Percentiles rank a stretch among this genome's conserved stretches.
Evolutionary conservation across 1,284 basidiomycete genomes (phyloP).

Genomic region (Abortiporus biennis): DNA sequence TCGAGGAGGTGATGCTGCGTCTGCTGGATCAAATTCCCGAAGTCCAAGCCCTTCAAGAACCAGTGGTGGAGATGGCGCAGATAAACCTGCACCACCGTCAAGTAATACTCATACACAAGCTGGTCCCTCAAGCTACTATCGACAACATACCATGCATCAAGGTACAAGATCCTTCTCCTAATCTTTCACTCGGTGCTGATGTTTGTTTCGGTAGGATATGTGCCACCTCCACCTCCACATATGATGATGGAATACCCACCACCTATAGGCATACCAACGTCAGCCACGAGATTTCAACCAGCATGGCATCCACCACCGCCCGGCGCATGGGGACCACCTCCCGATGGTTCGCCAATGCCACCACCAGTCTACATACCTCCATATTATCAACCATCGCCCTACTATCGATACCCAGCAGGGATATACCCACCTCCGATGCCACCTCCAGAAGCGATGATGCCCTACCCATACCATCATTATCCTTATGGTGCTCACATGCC

Average conservation of each 20-base stretch:
- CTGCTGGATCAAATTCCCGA: too few species aligned
- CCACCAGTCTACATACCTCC: slow-evolving; percentile 29
- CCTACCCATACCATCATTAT: too few species aligned
- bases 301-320: slow-evolving; percentile 25
- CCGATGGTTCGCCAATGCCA: slow-evolving; percentile 20
- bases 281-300: slow-evolving; percentile 41
- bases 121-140: slow-evolving; percentile 52
- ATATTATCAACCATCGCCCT: slow-evolving; percentile 41
- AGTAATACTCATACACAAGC: too few species aligned
- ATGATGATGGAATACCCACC: slow-evolving; percentile 29
- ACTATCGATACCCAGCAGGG: slow-evolving; percentile 45
- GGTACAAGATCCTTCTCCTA: slow-evolving; percentile 18
- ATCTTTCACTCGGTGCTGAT: slow-evolving; percentile 13
- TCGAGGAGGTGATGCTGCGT: slow-evolving; percentile 22
- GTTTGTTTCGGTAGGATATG: slow-evolving; percentile 14
- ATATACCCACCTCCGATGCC: too few species aligned
- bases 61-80: too few species aligned
- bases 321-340: slow-evolving; percentile 35
- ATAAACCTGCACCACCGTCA: too few species aligned
- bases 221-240: slow-evolving; percentile 17
- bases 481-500: too few species aligned
- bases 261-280: slow-evolving; percentile 43
- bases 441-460: too few species aligned
- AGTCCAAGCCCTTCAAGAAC: too few species aligned
- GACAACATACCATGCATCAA: slow-evolving; percentile 46